Evolutionary conservation across 2,329 filamentous ascomycete species (phyloP), one percentile per base, ranked within the genome.

Genomic region (Fonsecaea pedrosoi): DNA sequence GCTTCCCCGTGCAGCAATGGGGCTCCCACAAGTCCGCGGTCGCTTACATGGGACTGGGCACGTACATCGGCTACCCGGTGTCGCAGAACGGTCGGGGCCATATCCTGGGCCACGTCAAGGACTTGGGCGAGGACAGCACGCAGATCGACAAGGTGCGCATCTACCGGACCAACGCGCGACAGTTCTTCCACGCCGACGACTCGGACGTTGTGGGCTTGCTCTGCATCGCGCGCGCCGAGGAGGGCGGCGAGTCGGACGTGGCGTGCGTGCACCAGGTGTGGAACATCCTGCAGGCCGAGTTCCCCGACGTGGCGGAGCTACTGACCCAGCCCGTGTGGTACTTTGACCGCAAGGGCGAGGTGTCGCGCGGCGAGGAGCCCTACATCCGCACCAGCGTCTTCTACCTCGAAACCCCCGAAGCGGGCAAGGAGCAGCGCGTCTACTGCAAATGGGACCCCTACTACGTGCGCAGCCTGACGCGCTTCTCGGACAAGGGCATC

Each of bases 401-500:
- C 72, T 96, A 93, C 77, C 81, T 93, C 3, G 92, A 96, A 81
- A 69, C 69, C 2, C 68, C 69, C 1, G 65, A 65, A 34, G 87
- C 85, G 4, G 86, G 84, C 6, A 45, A 62, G 7, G 62, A 68
- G 55, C 67, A 69, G 61, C 82, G 91, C 13, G 86, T 94, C 10
- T 94, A 92, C 80, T 89, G 87, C 77, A 96, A 96, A 84, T 96
- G 90, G 88, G 93, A 96, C 75, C 93, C 93, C 1, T 96, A 96
- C 84, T 96, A 90, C 77, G 87, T 96, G 67, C 87, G 87, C 70
- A 92, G 89, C 8, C 83, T 96, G 7, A 84, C 81, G 21, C 87
- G 92, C 34, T 95, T 94, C 81, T 91, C 87, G 0, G 87, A 92
- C 75, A 78, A 80, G 18, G 92, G 91, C 1, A 76, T 91, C 54